Base-by-base conservation (phyloP, 179 eudicot genomes). In the Amaranthus tricolor region DNA sequence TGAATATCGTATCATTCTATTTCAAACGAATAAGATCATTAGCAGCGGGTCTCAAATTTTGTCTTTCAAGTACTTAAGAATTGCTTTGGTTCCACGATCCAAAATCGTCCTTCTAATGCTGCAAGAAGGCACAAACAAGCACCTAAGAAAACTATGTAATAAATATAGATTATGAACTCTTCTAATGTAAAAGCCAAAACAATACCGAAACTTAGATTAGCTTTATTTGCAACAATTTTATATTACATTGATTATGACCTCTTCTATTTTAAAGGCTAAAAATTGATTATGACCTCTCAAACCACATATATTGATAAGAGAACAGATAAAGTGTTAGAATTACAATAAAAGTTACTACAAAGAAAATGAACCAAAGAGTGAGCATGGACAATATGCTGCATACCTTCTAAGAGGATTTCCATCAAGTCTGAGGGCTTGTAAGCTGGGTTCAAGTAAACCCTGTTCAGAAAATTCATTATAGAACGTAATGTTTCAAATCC, bases 351-450 rank as follows among this genome's bases (percentile, higher is more conserved):
- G 47, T 55, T 14, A 56, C 7, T 1, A 72, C 16, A n/a, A 19
- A 9, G 48, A 24, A 40, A 50, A 66, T 15, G 62, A 52, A 7
- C 14, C 57, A 12, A 62, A 50, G 53, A 63, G 62, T 57, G 61
- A 62, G 48, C 56, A 17, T 1, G 48, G 7, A 62, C 49, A 69
- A 17, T 11, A 49, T 74, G 78, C 17, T 63, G 48, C 53, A 31
- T 80, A 95, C 99, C 97, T 95, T 89, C 97, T 88, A 77, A 95
- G 69, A 62, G 99, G 97, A 78, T 95, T 95, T 74, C 99, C 99
- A 68, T 86, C 93, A 75, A 95, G 88, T 82, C 88, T 91, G 77
- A 95, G 84, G 71, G 88, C 97, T 77, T 95, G 99, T 73, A 95
- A 87, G 80, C 76, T 88, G 62, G 92, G 84, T 85, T 95, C 99